These are phyloP conservation scores for Lavandula angustifolia DNA, from an alignment of 257 asterid genomes.

Conservation along the genomic window DNA sequence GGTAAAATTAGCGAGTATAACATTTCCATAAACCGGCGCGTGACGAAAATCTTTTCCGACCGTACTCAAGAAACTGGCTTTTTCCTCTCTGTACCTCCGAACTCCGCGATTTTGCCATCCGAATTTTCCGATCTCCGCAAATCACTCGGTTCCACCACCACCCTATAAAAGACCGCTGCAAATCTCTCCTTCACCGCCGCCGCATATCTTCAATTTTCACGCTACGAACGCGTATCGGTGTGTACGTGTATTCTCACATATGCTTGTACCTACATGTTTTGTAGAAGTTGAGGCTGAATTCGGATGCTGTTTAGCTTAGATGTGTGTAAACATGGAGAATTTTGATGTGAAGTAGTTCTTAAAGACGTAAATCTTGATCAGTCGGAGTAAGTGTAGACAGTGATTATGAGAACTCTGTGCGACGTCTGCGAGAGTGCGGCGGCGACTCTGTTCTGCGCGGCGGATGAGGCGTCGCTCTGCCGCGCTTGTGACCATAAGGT, in stretches of 20 bases:
- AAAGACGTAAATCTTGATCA: neutral
- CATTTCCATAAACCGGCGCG: slow-evolving; percentile 1
- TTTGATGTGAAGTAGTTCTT: slow-evolving; percentile 19
- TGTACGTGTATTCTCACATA: slow-evolving; percentile 16
- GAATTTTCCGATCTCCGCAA: slow-evolving; percentile 32
- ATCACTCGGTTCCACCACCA: slow-evolving; percentile 1
- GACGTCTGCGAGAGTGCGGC: slow-evolving; percentile 95
- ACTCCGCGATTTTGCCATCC: slow-evolving; percentile 31
- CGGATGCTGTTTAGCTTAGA: neutral
- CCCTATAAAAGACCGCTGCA: slow-evolving; percentile 18
- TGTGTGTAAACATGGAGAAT: neutral
- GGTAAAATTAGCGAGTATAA: slow-evolving; percentile 13
- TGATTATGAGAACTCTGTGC: slow-evolving; percentile 81
- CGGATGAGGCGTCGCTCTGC: slow-evolving; percentile 96
- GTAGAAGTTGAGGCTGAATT: neutral
- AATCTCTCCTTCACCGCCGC: slow-evolving; percentile 10
- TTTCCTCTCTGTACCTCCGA: slow-evolving; percentile 29
- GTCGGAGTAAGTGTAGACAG: slow-evolving; percentile 15
- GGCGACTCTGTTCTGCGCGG: slow-evolving; percentile 88
- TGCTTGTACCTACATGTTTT: neutral
- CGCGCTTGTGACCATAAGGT: slow-evolving; percentile 90
- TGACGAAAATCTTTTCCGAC: slow-evolving; percentile 14
- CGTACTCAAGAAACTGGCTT: slow-evolving; percentile 7
- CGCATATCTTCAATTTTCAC: slow-evolving; percentile 15
- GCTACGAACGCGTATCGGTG: slow-evolving; percentile 25